Base-by-base conservation (phyloP, 129 eudicot species). In the Cynara cardunculus region DNA sequence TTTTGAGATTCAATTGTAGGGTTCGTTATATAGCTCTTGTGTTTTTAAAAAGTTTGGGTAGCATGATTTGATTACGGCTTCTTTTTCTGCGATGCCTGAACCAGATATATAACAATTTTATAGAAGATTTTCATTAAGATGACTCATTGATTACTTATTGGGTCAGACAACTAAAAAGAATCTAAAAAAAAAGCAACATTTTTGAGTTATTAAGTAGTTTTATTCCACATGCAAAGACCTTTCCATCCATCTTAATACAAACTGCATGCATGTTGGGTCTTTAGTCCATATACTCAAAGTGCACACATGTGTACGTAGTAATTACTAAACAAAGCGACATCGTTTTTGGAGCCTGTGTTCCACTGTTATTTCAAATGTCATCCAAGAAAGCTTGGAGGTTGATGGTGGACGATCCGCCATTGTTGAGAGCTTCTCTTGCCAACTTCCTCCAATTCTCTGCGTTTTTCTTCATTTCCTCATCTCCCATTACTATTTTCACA, bases 371-470 rank as follows among this genome's bases (percentile, higher is more conserved):
- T 62, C 26, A 62, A 62, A 62, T 8, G 19, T 13, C 59, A 44
- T 49, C 53, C 69, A 79, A 14, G 46, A 79, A 79, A 21, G 59
- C 76, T 30, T 13, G 32, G 30, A 79, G 76, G 70, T 69, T 79
- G 16, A 79, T 6, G 34, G 34, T 22, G 25, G 82, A 79, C 1
- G 82, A 46, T 49, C 82, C 82, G 0, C 69, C 75, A 70, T 79
- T 34, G 30, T 32, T 70, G 22, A 79, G 53, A 79, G 82, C 76
- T 79, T 79, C 34, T 70, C 59, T 21, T 46, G 76, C 82, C 16
- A 79, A 46, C 3, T 46, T 24, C 18, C 3, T 49, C 82, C 82
- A 79, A 28, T 79, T 70, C 76, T 46, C 11, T 28, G 82, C 82
- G 22, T 70, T 79, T 70, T 6, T 79, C 82, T 24, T 79, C 32